Conservation (phyloP, 164 flowering plant genomes). For the Vitis labrusca region DNA sequence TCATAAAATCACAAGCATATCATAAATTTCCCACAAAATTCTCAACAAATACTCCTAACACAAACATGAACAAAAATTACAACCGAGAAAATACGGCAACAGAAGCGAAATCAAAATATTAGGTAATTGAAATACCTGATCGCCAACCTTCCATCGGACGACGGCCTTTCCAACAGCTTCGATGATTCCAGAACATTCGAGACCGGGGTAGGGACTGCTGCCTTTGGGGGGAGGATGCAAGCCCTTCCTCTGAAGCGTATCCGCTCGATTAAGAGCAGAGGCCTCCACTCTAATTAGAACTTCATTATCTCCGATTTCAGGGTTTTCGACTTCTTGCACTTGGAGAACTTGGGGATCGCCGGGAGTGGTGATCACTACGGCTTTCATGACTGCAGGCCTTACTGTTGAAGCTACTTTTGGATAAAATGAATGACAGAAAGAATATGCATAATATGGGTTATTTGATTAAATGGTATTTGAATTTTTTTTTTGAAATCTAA, state of each 20-base stretch:
- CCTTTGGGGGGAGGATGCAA: slow-evolving; percentile 69
- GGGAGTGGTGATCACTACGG: slow-evolving; percentile 66
- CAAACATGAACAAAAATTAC: background rate
- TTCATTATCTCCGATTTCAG: slow-evolving; percentile 62
- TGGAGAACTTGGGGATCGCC: slow-evolving; percentile 85
- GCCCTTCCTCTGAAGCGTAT: slow-evolving; percentile 68
- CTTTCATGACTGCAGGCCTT: slow-evolving; percentile 50
- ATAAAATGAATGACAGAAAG: too few species aligned
- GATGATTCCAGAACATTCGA: slow-evolving; percentile 84
- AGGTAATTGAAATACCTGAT: slow-evolving; percentile 46
- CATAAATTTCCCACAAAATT: too few species aligned
- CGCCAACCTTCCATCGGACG: slow-evolving; percentile 85
- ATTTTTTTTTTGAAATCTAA: too few species aligned
- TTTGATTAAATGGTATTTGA: too few species aligned
- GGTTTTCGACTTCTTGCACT: slow-evolving; percentile 75
- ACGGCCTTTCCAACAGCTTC: slow-evolving; percentile 69
- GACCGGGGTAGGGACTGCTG: slow-evolving; percentile 67
- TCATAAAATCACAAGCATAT: too few species aligned
- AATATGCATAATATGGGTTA: too few species aligned
- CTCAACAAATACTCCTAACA: background rate
- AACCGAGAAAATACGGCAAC: too few species aligned
- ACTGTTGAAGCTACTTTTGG: too few species aligned
- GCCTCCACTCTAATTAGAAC: slow-evolving; percentile 76
- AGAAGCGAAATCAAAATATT: background rate
- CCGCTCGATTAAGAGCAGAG: slow-evolving; percentile 80